Percentiles rank a stretch among this genome's conserved stretches.
Evolutionary conservation across 2,329 filamentous ascomycete genomes (phyloP).

Genomic region (Fusarium sp.): DNA sequence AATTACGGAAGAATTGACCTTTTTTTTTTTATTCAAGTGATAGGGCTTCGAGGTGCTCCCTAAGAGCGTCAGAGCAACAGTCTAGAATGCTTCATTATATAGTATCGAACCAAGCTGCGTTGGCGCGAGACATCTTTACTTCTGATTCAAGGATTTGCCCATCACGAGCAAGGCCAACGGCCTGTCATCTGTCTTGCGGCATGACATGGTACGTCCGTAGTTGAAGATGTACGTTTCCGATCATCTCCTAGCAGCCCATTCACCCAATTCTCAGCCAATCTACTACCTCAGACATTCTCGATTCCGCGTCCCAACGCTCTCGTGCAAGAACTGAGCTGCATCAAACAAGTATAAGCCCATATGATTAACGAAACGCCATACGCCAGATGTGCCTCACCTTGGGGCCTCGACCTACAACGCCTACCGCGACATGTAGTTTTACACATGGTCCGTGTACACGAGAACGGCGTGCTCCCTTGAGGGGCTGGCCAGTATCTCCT

Average conservation of each 20-base stretch:
- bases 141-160: not conserved
- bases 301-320: not conserved
- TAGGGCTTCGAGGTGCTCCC: not conserved
- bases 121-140: not conserved
- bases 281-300: not conserved
- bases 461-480: not conserved
- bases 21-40: not conserved
- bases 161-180: not conserved
- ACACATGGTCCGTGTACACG: slow-evolving; percentile 15
- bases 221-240: not conserved
- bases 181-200: not conserved
- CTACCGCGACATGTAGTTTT: slow-evolving; percentile 18
- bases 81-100: not conserved
- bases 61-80: not conserved
- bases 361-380: slow-evolving; percentile 37
- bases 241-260: not conserved
- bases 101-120: not conserved
- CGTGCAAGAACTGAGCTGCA: slow-evolving; percentile 31
- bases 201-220: not conserved
- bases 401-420: slow-evolving; percentile 38
- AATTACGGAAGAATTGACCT: not conserved
- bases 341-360: slow-evolving; percentile 41
- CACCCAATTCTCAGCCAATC: not conserved
- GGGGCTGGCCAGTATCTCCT: not conserved
- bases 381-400: slow-evolving; percentile 44